These are phyloP conservation scores for Cystobasidium ongulense DNA, from an alignment of 768 basidiomycete genomes.

Conservation along the genomic window DNA sequence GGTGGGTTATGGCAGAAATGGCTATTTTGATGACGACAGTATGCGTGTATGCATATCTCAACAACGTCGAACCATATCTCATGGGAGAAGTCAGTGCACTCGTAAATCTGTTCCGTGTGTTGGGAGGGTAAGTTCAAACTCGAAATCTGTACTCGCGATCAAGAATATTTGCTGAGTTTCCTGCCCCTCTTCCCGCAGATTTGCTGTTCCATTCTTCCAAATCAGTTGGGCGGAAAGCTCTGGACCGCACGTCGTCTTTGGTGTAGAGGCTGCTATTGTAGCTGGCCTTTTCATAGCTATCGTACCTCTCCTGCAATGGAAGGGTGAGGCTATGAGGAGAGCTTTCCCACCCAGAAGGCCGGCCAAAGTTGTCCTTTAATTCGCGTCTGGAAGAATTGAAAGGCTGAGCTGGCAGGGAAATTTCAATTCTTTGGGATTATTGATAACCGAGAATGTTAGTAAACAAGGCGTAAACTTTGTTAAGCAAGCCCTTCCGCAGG, in stretches of 20 bases:
- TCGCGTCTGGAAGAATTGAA: background rate
- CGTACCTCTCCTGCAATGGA: slow-evolving; percentile 35
- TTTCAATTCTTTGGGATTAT: too few species aligned
- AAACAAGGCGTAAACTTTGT: too few species aligned
- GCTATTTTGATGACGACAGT: slow-evolving; percentile 48
- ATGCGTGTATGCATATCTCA: slow-evolving; percentile 52
- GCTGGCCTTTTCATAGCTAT: slow-evolving; percentile 8
- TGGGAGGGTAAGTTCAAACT: slow-evolving; percentile 30
- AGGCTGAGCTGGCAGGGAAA: background rate
- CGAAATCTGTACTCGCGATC: background rate
- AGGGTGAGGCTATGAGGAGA: slow-evolving; percentile 32
- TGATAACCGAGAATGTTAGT: too few species aligned
- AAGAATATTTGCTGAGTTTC: too few species aligned
- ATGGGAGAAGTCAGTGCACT: slow-evolving; percentile 60
- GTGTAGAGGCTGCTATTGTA: slow-evolving; percentile 57
- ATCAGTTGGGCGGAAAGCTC: slow-evolving; percentile 55
- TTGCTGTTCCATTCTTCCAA: slow-evolving; percentile 61
- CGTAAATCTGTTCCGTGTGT: slow-evolving; percentile 53
- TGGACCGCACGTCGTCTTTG: slow-evolving; percentile 49
- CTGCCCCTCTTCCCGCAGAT: slow-evolving; percentile 47
- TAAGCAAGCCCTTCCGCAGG: too few species aligned
- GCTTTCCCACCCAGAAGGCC: slow-evolving; percentile 23
- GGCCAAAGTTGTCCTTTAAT: background rate
- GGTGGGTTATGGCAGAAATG: slow-evolving; percentile 60
- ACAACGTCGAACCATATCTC: slow-evolving; percentile 25